Evolutionary conservation across 2,329 filamentous ascomycete species (phyloP), one percentile per base, ranked within the genome.

Genomic region (Diaporthe sp.): DNA sequence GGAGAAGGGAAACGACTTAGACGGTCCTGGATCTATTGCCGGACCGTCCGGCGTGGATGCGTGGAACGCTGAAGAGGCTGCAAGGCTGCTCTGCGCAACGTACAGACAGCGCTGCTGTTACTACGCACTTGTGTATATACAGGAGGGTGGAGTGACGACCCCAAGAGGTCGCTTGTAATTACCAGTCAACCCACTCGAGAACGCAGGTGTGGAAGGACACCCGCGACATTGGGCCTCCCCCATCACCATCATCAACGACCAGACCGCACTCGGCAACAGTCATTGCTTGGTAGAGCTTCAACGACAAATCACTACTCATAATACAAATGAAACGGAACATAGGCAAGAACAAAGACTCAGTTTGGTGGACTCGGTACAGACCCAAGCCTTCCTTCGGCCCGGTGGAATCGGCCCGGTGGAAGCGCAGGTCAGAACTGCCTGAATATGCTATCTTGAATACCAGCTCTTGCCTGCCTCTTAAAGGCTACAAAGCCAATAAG

Each of bases 271-370:
- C 34, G 31, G 15, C 65, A 28, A 31, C 17, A 39, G 34, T 9
- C 34, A 53, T 22, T 53, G 49, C 49, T 37, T 12, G 25, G n/a
- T 31, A 13, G n/a, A 53, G n/a, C 46, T 46, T n/a, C 31, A 25
- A 55, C 22, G 34, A 28, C n/a, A 70, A 28, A 70, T 70, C 65
- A 70, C 65, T 22, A 70, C 65, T 70, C 65, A 70, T 15, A 19
- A 25, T 55, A 34, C 6, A 37, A 13, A 31, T 39, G 15, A 22
- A 28, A 37, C 15, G 2, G n/a, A 5, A 55, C 5, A 39, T 31
- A n/a, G 25, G 34, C 37, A 39, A 19, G 34, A 42, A 42, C 6
- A 39, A 31, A 1, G 49, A 55, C 37, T 55, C 22, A 53, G 31
- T 53, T 55, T 19, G 12, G 34, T 55, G 22, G 65, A 25, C 8